Base-by-base conservation (phyloP, 1,284 basidiomycete species). In the Puccinia sorghi region DNA sequence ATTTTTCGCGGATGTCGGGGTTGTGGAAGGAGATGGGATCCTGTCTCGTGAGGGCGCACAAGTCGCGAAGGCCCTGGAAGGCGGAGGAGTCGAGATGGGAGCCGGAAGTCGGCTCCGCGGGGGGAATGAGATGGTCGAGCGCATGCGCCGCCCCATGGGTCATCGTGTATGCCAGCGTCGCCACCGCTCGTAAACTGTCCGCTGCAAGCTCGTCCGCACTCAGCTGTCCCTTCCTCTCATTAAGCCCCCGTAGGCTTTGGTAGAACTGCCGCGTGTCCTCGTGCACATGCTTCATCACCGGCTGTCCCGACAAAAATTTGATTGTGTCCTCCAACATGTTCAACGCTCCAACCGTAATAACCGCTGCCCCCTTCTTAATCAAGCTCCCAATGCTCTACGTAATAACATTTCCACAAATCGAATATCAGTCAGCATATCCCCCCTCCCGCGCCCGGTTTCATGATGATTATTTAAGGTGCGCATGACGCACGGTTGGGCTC, bases 111-210 rank as follows among this genome's bases (percentile, higher is more conserved):
- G 37, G 46, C 17, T 59, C 54, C 13, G 50, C 70, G 9, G 70
- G 32, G 9, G 76, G 54, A 25, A 78, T 63, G 15, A 70, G 39
- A 64, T 78, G 56, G 43, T 78, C 76, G 9, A 78, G 70, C 15
- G 76, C 67, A 50, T 72, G 76, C 17, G 76, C 76, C 15, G 56
- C 50, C 57, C 76, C 76, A 46, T 78, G 66, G 7, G 66, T 59
- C 20, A 78, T 46, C 17, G 67, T 78, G 52, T 78, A 78, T 1
- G 76, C 76, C 20, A 78, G 66, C 22, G 76, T 78, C 13, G 76
- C 66, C 50, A 78, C 41, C 22, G 66, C 76, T 37, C 76, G 32
- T 9, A 78, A 71, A 61, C 76, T 71, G 41, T 78, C 76, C 25
- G 76, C 76, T 37, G 76, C 57, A n/a, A 78, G 54, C 41, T 78